Evolutionary conservation across 208 protist species (phyloP).

Genomic region (Crithidia thermophila): DNA sequence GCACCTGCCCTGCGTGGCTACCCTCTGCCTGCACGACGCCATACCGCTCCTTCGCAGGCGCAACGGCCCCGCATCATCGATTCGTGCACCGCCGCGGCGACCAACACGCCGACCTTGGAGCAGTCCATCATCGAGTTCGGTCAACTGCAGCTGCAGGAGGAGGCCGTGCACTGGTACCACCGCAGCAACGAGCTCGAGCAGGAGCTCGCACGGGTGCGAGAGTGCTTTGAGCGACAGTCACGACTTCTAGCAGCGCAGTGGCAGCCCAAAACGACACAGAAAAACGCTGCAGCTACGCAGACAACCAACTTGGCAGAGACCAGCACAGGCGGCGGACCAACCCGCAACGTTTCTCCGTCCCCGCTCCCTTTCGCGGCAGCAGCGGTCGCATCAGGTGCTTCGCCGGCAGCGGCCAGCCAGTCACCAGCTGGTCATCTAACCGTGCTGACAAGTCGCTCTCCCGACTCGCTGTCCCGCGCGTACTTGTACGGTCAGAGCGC

Average conservation of each 20-base stretch:
- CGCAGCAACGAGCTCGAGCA: constrained; percentile 30
- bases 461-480: constrained; percentile 16
- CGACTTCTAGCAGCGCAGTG: constrained; percentile 31
- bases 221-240: constrained; percentile 14
- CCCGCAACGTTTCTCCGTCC: neutral
- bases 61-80: too few species aligned
- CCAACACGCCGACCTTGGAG: constrained; percentile 3
- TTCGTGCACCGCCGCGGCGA: too few species aligned
- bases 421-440: neutral
- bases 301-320: neutral
- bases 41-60: too few species aligned
- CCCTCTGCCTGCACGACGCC: too few species aligned
- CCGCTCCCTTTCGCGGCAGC: neutral
- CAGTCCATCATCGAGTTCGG: constrained; percentile 26
- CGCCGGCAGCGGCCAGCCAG: neutral
- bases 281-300: too few species aligned
- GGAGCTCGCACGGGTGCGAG: constrained; percentile 14
- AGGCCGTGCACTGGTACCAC: constrained; percentile 37
- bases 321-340: neutral
- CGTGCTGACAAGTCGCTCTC: constrained; percentile 20
- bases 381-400: neutral
- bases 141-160: constrained; percentile 31
- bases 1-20: too few species aligned
- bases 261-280: too few species aligned
- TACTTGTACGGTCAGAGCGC: neutral